A percentile compares a stretch with the other conserved stretches of the same genome.
Conservation (phyloP, 1,139 yeast species). For the Scheffersomyces quercinus region DNA sequence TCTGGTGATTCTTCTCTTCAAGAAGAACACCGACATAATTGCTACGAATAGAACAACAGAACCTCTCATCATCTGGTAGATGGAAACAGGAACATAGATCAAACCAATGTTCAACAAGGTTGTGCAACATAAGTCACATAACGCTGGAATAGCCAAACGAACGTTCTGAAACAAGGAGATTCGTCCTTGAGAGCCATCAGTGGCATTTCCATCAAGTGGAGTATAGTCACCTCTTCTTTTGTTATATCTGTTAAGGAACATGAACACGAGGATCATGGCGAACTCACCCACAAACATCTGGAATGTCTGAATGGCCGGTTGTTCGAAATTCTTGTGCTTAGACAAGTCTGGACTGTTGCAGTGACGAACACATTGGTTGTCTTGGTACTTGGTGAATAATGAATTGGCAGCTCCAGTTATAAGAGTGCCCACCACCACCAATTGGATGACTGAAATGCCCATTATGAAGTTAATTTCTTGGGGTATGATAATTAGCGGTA, state of each 20-base stretch:
- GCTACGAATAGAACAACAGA: constrained; percentile 79
- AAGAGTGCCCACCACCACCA: constrained; percentile 44
- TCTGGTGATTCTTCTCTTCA: constrained; percentile 55
- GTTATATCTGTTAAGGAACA: constrained; percentile 25
- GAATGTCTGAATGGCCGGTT: constrained; percentile 76
- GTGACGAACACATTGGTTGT: constrained; percentile 67
- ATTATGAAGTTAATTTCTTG: not conserved
- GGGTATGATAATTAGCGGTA: not conserved
- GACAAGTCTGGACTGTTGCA: constrained; percentile 48
- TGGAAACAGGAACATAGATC: constrained; percentile 74
- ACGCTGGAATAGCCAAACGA: constrained; percentile 58
- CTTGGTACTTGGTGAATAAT: constrained; percentile 74
- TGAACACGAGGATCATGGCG: constrained; percentile 49
- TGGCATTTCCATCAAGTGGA: constrained; percentile 13
- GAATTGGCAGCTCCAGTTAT: constrained; percentile 77
- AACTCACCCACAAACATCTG: constrained; percentile 83
- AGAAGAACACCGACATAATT: constrained; percentile 62
- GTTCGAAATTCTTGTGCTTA: constrained; percentile 56
- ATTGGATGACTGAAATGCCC: not conserved
- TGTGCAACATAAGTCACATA: constrained; percentile 73
- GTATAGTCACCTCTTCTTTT: constrained; percentile 17
- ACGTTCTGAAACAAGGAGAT: constrained; percentile 24
- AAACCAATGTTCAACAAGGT: constrained; percentile 78
- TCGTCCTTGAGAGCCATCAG: constrained; percentile 4
- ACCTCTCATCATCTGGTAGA: constrained; percentile 85